Evolutionary conservation across 2,329 filamentous ascomycete genomes (phyloP).

Genomic region (Colletotrichum tamarilloi): DNA sequence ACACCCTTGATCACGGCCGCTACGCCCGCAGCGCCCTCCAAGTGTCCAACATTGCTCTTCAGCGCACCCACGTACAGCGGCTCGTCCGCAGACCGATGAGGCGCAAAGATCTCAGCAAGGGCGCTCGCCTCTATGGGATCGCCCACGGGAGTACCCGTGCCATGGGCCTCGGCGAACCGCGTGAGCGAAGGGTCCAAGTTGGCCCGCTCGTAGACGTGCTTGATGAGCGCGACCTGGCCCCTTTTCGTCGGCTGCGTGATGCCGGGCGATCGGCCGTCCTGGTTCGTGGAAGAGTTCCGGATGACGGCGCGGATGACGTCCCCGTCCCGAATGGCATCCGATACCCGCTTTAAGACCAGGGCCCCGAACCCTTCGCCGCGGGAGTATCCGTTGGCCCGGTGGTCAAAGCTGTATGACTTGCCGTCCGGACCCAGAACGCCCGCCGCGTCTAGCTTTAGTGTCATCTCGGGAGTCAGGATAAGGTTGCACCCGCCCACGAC

Average conservation of each 20-base stretch:
- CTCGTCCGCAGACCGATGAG: conserved; percentile 47
- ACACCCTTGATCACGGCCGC: conserved; percentile 43
- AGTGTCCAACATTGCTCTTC: conserved; percentile 44
- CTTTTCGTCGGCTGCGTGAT: conserved; percentile 48
- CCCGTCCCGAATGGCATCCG: conserved; percentile 55
- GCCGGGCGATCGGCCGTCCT: conserved; percentile 55
- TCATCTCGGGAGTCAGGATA: conserved; percentile 36
- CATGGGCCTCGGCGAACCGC: conserved; percentile 57
- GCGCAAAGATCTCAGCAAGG: conserved; percentile 55
- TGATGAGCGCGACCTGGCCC: conserved; percentile 49
- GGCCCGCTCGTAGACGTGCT: conserved; percentile 46
- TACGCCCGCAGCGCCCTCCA: conserved; percentile 38
- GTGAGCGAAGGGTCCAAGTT: conserved; percentile 41
- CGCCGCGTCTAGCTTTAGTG: conserved; percentile 27
- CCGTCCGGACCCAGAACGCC: conserved; percentile 43
- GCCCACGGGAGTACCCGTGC: conserved; percentile 66
- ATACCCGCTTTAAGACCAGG: conserved; percentile 62
- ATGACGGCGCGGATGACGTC: conserved; percentile 52
- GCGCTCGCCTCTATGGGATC: conserved; percentile 65
- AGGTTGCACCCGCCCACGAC: conserved; percentile 41
- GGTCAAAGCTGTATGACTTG: conserved; percentile 46
- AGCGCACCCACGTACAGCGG: conserved; percentile 41
- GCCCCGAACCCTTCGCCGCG: conserved; percentile 59
- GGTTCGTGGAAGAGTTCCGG: conserved; percentile 48
- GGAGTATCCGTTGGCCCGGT: conserved; percentile 46